Evolutionary conservation across 257 asterid species (phyloP).

Genomic region (Nicotiana otophora): DNA sequence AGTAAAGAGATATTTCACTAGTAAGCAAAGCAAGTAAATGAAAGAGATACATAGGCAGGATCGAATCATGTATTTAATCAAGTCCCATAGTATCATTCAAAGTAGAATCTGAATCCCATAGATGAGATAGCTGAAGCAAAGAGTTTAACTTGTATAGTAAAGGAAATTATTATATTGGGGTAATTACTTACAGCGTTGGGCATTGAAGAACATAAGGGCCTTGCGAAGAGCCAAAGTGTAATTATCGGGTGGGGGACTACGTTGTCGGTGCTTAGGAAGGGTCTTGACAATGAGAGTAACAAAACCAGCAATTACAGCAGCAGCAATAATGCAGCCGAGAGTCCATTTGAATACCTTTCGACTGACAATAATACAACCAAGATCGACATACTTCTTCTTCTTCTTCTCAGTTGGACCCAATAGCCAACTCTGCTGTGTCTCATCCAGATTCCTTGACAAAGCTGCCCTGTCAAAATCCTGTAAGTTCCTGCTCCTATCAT

Average conservation of each 20-base stretch:
- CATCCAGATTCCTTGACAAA: conserved; percentile 82
- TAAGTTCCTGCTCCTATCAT: conserved; percentile 82
- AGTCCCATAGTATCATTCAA: too few species aligned
- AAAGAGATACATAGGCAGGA: too few species aligned
- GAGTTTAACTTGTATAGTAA: too few species aligned
- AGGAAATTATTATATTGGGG: not conserved
- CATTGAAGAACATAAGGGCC: conserved; percentile 93
- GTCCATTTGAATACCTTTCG: conserved; percentile 79
- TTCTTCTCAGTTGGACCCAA: conserved; percentile 92
- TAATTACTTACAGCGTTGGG: conserved; percentile 73
- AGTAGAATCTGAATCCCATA: too few species aligned
- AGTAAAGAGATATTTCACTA: too few species aligned
- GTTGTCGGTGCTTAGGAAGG: conserved; percentile 72
- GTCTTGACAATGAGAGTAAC: conserved; percentile 61
- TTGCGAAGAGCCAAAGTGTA: conserved; percentile 77
- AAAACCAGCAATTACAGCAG: conserved; percentile 63
- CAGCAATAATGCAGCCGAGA: conserved; percentile 65
- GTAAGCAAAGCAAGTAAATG: too few species aligned
- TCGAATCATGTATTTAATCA: too few species aligned
- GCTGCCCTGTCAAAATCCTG: conserved; percentile 92
- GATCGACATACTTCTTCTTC: conserved; percentile 97
- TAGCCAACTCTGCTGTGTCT: conserved; percentile 99
- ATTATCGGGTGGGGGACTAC: conserved; percentile 80
- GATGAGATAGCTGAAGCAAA: too few species aligned
- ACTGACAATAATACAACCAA: conserved; percentile 88